Evolutionary conservation across 768 basidiomycete genomes (phyloP).

Genomic region (Astraeus odoratus): DNA sequence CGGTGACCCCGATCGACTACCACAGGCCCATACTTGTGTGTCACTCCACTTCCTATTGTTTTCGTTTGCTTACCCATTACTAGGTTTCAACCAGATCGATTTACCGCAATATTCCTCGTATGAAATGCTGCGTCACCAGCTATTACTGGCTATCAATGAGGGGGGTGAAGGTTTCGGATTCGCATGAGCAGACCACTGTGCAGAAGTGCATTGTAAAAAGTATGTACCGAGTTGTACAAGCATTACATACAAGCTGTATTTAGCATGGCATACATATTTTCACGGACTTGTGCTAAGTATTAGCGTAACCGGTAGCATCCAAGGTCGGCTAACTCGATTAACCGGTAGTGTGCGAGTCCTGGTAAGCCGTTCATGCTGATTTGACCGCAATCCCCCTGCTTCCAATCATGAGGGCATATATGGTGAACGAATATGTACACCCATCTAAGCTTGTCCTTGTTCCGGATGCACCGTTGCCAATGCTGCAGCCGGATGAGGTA

Average conservation of each 20-base stretch:
- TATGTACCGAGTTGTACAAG: too few relatives aligned
- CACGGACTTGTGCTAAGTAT: not conserved
- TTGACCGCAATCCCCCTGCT: too few relatives aligned
- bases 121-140: slow-evolving; percentile 88
- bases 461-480: slow-evolving; percentile 52
- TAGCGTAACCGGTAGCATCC: too few relatives aligned
- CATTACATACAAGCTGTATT: slow-evolving; percentile 14
- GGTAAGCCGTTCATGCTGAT: not conserved
- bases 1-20: slow-evolving; percentile 75
- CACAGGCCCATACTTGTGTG: slow-evolving; percentile 87
- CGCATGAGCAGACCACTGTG: slow-evolving; percentile 29
- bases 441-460: slow-evolving; percentile 56
- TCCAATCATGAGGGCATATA: slow-evolving; percentile 65
- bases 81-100: slow-evolving; percentile 93
- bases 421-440: slow-evolving; percentile 62
- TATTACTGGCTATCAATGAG: slow-evolving; percentile 90
- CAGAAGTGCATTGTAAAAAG: slow-evolving; percentile 9
- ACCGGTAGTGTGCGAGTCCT: too few relatives aligned
- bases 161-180: slow-evolving; percentile 96
- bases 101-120: slow-evolving; percentile 93
- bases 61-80: slow-evolving; percentile 10
- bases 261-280: not conserved
- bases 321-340: too few relatives aligned
- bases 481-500: slow-evolving; percentile 43
- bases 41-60: slow-evolving; percentile 6